Base-by-base conservation (phyloP, 1,139 yeast genomes). In the Candida sp. region DNA sequence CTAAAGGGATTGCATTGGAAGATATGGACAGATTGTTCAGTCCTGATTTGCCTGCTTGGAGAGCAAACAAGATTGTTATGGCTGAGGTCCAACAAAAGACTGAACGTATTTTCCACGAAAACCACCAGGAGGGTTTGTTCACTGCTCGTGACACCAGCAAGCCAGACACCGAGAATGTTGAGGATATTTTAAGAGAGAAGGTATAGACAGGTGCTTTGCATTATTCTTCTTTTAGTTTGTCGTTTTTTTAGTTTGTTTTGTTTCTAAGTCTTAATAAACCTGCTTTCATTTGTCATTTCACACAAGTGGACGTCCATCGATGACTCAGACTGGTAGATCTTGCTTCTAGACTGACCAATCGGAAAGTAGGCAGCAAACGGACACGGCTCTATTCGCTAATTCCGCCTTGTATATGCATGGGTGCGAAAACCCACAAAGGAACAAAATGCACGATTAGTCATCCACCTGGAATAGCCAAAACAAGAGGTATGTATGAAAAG, bases 21-120 rank as follows among this genome's bases (percentile, higher is more conserved):
- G 77, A 75, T 56, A 75, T 76, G 79, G 80, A 75, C 58, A 66
- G 64, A 56, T 66, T 76, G 50, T 75, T 75, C 49, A 63, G 63
- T 51, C 54, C 60, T 28, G 52, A 57, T 17, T 55, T 67, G 17
- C 72, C 72, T 2, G 72, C 74, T 12, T 58, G 66, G 48, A 59
- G 59, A 47, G 75, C 75, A 9, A 72, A 71, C 54, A 48, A 54
- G 38, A 49, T 60, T 48, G 70, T 70, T 5, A 59, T 70, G 50
- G 51, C 49, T 3, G 58, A 57, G 40, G 62, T 64, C 6, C 57
- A 62, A 55, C 53, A 54, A 23, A 66, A 63, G 42, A 58, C 66
- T 11, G 58, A 53, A 46, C 53, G 43, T 56, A 58, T 51, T 6
- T 53, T 58, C 47, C 56, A 54, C 41, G 59, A 57, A 42, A 54